phyloP scores from a whole-genome alignment of 148 eudicot species.

The Rhododendron simsii region DNA sequence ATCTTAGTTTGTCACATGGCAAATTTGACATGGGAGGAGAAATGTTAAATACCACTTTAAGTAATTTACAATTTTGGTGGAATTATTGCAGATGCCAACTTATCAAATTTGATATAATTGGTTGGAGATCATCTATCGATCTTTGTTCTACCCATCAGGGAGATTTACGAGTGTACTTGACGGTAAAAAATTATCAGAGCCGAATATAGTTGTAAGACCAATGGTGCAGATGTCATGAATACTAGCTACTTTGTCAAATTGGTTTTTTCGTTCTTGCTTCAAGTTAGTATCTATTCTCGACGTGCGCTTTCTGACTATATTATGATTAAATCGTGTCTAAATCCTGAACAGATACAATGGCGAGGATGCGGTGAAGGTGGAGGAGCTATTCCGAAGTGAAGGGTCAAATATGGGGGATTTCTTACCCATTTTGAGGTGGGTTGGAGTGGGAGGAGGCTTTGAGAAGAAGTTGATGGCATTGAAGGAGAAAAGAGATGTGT shows the following conservation, averaged over 20 bases:
- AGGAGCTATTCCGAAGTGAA: conserved; percentile 3
- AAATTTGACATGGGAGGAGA: neutral
- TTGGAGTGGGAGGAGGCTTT: conserved; percentile 17
- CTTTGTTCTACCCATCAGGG: neutral
- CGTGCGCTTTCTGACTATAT: neutral
- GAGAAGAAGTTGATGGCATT: conserved; percentile 6
- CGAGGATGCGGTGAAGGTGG: conserved; percentile 17
- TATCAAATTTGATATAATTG: neutral
- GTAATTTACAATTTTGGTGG: neutral
- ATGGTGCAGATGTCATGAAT: neutral
- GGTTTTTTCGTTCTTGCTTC: neutral
- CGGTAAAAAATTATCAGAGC: neutral
- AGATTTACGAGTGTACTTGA: neutral
- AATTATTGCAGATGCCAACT: neutral
- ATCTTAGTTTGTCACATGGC: neutral
- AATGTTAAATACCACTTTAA: neutral
- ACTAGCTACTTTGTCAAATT: neutral
- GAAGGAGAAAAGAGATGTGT: conserved; percentile 13
- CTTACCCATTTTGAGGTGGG: conserved; percentile 23
- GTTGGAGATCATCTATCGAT: neutral
- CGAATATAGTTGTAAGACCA: neutral
- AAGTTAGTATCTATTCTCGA: neutral
- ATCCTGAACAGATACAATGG: neutral
- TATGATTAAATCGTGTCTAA: neutral
- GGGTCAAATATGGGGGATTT: conserved; percentile 24